phyloP scores from a whole-genome alignment of 2,329 filamentous ascomycete species.

The Tothia fuscella region DNA sequence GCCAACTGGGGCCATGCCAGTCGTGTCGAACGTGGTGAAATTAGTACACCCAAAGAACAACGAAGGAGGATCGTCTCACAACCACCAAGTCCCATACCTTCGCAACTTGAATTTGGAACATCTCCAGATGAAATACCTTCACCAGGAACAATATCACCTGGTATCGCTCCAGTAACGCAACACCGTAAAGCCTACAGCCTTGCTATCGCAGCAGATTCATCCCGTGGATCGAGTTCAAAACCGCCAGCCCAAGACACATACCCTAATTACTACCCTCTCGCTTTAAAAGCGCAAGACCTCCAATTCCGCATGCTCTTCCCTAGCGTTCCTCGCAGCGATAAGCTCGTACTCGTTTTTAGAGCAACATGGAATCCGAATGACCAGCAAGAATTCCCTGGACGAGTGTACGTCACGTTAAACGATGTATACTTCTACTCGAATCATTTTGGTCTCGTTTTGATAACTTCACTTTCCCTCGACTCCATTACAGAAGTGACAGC shows the following conservation, averaged over 20 bases:
- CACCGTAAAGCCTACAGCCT: slow-evolving; percentile 11
- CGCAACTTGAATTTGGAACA: not conserved
- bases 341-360: slow-evolving; percentile 81
- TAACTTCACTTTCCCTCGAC: slow-evolving; percentile 63
- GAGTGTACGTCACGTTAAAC: slow-evolving; percentile 76
- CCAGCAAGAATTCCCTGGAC: slow-evolving; percentile 65
- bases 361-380: slow-evolving; percentile 77
- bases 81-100: slow-evolving; percentile 19
- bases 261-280: slow-evolving; percentile 65
- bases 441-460: slow-evolving; percentile 79
- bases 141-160: not conserved
- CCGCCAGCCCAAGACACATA: slow-evolving; percentile 29
- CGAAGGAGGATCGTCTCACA: slow-evolving; percentile 22
- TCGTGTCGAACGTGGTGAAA: slow-evolving; percentile 44
- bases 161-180: not conserved
- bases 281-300: slow-evolving; percentile 74
- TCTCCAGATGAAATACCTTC: not conserved
- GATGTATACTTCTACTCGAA: slow-evolving; percentile 96
- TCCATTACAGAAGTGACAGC: slow-evolving; percentile 81
- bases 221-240: not conserved
- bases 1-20: slow-evolving; percentile 66
- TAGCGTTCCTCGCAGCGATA: slow-evolving; percentile 61
- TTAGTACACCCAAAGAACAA: slow-evolving; percentile 16
- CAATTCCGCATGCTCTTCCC: slow-evolving; percentile 92
- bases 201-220: not conserved